Base-by-base conservation (phyloP, 306 rosid genomes). In the Citrullus colocynthis region DNA sequence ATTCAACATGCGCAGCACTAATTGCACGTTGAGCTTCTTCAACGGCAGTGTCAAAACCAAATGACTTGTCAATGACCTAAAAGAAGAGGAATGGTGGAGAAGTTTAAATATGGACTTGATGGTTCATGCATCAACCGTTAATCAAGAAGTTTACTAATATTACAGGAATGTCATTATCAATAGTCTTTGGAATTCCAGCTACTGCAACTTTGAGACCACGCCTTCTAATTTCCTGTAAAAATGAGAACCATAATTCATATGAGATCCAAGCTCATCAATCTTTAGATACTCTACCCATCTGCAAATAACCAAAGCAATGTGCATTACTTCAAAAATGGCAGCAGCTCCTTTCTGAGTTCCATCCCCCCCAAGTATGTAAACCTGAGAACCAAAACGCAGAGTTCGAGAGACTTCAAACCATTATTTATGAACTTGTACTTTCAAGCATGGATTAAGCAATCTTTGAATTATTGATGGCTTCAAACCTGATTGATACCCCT, bases 11-110 rank as follows among this genome's bases (percentile, higher is more conserved):
- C 1, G 91, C 96, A 49, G 91, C 90, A 76, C 84, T 88, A 15
- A 88, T 88, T 14, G 91, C 89, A 45, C 91, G 77, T 63, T 88
- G 91, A 74, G 91, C 91, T 82, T 88, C 91, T 82, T 86, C 89
- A 41, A 88, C 91, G 1, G 89, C 91, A 51, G 89, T 84, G 82
- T 86, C 89, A 16, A 88, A 88, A 13, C 91, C 91, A 21, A 88
- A 88, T 30, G 91, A 88, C 81, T 84, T 88, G 79, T 88, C 91
- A 63, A 88, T 88, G 51, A 88, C 84, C 91, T 86, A 71, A 77
- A 76, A 54, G 52, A 63, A 32, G 76, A 67, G 1, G 28, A 56
- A 32, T 76, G 52, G 8, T 11, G 17, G 61, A 34, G 32, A 30
- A 32, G 2, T 66, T 66, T 18, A 16, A 39, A 42, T 63, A 39